Evolutionary conservation across 495 filamentous ascomycete genomes (phyloP), one percentile per base, ranked within the genome.

Genomic region (Aspergillus mulundensis): DNA sequence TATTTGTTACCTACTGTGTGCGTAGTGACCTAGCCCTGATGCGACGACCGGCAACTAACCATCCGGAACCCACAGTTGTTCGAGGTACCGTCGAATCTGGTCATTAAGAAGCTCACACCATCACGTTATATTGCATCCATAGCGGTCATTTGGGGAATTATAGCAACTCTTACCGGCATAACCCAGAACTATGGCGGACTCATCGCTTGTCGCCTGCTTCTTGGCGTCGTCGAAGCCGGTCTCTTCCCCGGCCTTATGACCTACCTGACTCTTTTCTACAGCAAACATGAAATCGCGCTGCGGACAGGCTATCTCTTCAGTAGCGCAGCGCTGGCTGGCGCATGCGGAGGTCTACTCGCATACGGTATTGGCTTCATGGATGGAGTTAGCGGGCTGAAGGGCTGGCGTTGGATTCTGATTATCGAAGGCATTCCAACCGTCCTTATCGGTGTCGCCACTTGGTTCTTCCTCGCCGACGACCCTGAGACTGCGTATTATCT

Each of bases 31-130:
- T 47, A 19, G 20, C 21, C 34, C n/a, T 34, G 16, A 16, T 18
- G 25, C 39, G 28, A 32, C 16, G 16, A 36, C 30, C 6, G n/a
- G 51, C 50, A 53, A 48, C 43, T 25, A 39, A 50, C 48, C 15
- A 43, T 36, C 34, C 20, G 7, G 50, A n/a, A 41, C 32, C 15
- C 1, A 8, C 24, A 74, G 73, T 56, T 76, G 19, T 74, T 74
- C 47, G 74, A 78, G 59, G 71, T 77, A 11, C 75, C 75, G 0
- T 75, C 75, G 10, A 97, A 96, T 65, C 77, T 96, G 50, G 68
- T 94, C 8, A 73, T 97, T 47, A 95, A 95, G 68, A 83, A 82
- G 59, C 74, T 96, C 55, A 85, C 86, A 80, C 88, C 89, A 1
- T 83, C 82, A 6, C 79, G 81, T 16, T 91, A 84, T 68, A 82